phyloP scores from a whole-genome alignment of 2,329 filamentous ascomycete genomes.

The Cordyceps militaris region DNA sequence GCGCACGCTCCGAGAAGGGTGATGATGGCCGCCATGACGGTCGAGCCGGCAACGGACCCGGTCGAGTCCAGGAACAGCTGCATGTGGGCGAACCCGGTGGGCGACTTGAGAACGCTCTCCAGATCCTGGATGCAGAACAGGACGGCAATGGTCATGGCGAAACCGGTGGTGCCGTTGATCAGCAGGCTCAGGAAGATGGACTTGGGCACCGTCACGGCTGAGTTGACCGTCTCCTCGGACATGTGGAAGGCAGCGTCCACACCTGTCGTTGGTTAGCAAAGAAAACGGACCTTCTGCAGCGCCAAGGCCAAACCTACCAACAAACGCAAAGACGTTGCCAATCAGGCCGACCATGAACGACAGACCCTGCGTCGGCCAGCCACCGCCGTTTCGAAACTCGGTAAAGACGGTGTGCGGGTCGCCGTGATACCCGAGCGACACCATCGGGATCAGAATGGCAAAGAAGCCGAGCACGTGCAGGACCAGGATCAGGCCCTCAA shows the following conservation, averaged over 20 bases:
- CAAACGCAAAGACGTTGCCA: conserved; percentile 32
- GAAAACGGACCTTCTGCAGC: no score
- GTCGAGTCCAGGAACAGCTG: conserved; percentile 49
- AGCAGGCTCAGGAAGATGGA: conserved; percentile 42
- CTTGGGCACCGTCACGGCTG: conserved; percentile 41
- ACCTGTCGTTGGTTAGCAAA: not conserved
- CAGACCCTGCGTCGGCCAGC: conserved; percentile 28
- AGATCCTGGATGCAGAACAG: conserved; percentile 45
- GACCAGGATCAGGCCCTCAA: conserved; percentile 44
- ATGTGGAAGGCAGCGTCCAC: conserved; percentile 26
- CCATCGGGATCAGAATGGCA: conserved; percentile 25
- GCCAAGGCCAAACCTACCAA: conserved; percentile 11
- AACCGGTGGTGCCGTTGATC: conserved; percentile 46
- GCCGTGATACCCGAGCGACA: conserved; percentile 26
- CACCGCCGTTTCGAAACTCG: conserved; percentile 36
- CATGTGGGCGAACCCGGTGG: conserved; percentile 51
- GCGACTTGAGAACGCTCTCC: conserved; percentile 33
- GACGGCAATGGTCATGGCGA: conserved; percentile 48
- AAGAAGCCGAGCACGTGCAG: conserved; percentile 37
- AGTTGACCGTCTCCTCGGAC: conserved; percentile 32
- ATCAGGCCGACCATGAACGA: conserved; percentile 37
- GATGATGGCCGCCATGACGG: conserved; percentile 43
- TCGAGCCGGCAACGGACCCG: conserved; percentile 38
- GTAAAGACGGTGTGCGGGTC: conserved; percentile 34
- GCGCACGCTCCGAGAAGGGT: conserved; percentile 41